Evolutionary conservation across 2,329 filamentous ascomycete genomes (phyloP), one percentile per base, ranked within the genome.

Genomic region (Metarhizium guizhouense): DNA sequence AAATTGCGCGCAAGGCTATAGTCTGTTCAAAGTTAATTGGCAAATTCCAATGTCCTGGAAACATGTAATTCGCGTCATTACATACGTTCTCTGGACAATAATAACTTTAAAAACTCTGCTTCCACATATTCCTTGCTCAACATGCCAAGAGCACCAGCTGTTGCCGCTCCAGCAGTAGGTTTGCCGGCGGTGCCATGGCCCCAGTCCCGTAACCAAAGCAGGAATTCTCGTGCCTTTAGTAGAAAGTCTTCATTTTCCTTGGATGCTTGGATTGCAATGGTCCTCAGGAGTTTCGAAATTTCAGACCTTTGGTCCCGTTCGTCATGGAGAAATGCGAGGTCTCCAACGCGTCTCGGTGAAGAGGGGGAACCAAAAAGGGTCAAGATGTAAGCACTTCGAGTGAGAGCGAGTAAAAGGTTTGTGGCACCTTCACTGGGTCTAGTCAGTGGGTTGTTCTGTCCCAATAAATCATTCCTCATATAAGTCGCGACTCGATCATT

Each of bases 141-240:
- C 59, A 77, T 79, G 1, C 85, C 82, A 57, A 86, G 78, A 2
- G 87, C 73, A 25, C 88, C 87, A 10, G 82, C 72, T 25, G 85
- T 81, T 42, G 72, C 72, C 30, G 70, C 73, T 20, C 64, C 65
- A 20, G 59, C 53, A n/a, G 61, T n/a, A 29, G n/a, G 8, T 42
- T 47, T 16, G 53, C 30, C 32, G 34, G 48, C 16, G 52, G 32
- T 34, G 3, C 80, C 75, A 29, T 77, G 76, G 38, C 85, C 85
- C 88, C 88, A 92, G 63, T 80, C 79, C 65, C 84, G 83, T 34
- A 93, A 74, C 88, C 88, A 93, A 4, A 90, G 66, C 8, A 92
- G 69, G 62, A 86, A 83, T 47, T 79, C 79, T 56, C 87, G 78
- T 13, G 81, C 77, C 54, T 73, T 75, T 30, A 76, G 72, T 85